Base-by-base conservation (phyloP, 2,329 filamentous ascomycete genomes). In the Chalaropsis ovoidea region DNA sequence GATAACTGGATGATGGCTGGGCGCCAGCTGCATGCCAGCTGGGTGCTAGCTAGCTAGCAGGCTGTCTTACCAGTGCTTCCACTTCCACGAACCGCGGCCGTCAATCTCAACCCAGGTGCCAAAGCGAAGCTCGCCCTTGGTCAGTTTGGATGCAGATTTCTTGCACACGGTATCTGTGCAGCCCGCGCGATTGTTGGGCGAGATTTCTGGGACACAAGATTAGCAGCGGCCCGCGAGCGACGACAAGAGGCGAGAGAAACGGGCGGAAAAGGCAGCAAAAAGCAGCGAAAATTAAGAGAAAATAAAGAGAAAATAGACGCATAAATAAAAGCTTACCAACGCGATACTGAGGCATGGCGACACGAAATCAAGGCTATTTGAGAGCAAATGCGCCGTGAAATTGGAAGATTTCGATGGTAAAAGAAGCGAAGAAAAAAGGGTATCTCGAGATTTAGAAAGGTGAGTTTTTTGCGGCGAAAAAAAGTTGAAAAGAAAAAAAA, bases 151-250 rank as follows among this genome's bases (percentile, higher is more conserved):
- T 1, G 72, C 78, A 1, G 76, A 77, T 1, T 87, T 80, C 75
- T 91, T 91, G 80, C 93, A 96, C 69, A 85, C 79, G 4, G 78
- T 79, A 72, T 86, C 86, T 69, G 86, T 81, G 77, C 92, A 97
- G 62, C 78, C 83, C 64, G 92, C 89, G 67, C 91, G 87, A 71
- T 81, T 83, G 73, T 82, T 87, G 58, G 79, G 76, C n/a, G 88
- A 83, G 41, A 87, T 70, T 74, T 95, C 91, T 95, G 24, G 41
- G 56, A 49, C 7, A 56, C 2, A 1, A 17, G 39, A 5, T 60
- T 22, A 62, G 47, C 41, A 43, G 31, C 11, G 3, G 10, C 10
- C 27, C 54, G 13, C 17, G 42, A 35, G 45, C 17, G 22, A 22
- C 2, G 11, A 17, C 22, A 15, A 24, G 47, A 11, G 52, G 11